These are phyloP conservation scores for Paspalum vaginatum DNA, from an alignment of 176 grass and related monocot species.

Conservation along the genomic window DNA sequence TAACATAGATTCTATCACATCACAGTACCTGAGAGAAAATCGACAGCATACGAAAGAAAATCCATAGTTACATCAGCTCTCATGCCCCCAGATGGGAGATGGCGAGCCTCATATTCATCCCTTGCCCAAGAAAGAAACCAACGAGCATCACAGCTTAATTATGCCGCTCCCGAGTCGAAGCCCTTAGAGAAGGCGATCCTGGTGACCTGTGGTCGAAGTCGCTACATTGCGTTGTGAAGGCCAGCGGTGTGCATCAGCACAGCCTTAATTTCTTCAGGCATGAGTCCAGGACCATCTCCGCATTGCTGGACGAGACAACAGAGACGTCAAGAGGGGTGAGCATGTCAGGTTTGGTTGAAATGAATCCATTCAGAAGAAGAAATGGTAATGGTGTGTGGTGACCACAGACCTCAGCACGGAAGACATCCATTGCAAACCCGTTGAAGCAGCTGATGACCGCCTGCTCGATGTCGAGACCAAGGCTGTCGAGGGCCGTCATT, in stretches of 20 bases:
- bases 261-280: slow-evolving; percentile 81
- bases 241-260: slow-evolving; percentile 69
- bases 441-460: slow-evolving; percentile 79
- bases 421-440: slow-evolving; percentile 76
- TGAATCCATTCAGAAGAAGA: not conserved
- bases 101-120: slow-evolving; percentile 44
- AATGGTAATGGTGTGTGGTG: not conserved
- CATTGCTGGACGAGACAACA: slow-evolving; percentile 58
- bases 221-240: slow-evolving; percentile 52
- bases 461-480: slow-evolving; percentile 73
- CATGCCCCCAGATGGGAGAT: slow-evolving; percentile 38
- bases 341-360: not conserved
- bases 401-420: slow-evolving; percentile 68
- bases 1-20: slow-evolving; percentile 21
- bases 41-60: not conserved
- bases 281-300: slow-evolving; percentile 51
- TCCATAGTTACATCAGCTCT: slow-evolving; percentile 24
- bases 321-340: slow-evolving; percentile 21
- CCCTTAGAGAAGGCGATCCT: not conserved
- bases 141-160: not conserved
- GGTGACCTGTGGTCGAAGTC: not conserved
- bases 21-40: slow-evolving; percentile 8
- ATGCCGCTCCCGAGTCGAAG: not conserved
- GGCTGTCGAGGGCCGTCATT: slow-evolving; percentile 68
- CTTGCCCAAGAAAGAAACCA: slow-evolving; percentile 8